Conservation (phyloP, 306 rosid species). For the Pterocarpus macrocarpus region DNA sequence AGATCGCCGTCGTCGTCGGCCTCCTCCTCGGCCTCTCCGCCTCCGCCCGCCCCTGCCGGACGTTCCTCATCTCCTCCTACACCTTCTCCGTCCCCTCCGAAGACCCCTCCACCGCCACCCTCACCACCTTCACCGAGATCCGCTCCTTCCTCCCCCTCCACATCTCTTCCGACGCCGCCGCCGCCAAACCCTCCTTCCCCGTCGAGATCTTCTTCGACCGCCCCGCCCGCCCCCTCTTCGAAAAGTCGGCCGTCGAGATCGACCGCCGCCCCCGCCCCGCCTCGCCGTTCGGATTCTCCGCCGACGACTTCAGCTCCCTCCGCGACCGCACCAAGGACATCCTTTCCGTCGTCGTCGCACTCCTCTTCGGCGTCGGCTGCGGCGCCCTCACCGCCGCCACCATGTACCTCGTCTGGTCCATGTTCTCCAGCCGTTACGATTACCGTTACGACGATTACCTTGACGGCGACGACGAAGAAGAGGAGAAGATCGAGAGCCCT, state of each 20-base stretch:
- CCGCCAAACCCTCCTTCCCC: slow-evolving; percentile 10
- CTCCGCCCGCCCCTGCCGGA: slow-evolving; percentile 69
- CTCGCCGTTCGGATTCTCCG: slow-evolving; percentile 41
- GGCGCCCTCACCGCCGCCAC: slow-evolving; percentile 84
- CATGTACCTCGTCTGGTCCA: slow-evolving; percentile 71
- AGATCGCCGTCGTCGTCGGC: slow-evolving; percentile 16
- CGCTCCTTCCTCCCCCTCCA: slow-evolving; percentile 30
- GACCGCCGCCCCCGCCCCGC: background rate
- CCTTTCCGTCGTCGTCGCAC: slow-evolving; percentile 71
- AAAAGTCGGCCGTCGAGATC: background rate
- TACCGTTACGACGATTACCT: slow-evolving; percentile 29
- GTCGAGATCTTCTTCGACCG: slow-evolving; percentile 35
- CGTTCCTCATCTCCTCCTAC: slow-evolving; percentile 63
- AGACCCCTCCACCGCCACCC: slow-evolving; percentile 43
- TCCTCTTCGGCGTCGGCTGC: slow-evolving; percentile 84
- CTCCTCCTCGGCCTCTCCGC: slow-evolving; percentile 29
- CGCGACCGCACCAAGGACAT: slow-evolving; percentile 83
- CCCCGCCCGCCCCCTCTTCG: background rate
- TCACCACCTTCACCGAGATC: slow-evolving; percentile 57
- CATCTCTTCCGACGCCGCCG: too few relatives aligned
- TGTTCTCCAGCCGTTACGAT: slow-evolving; percentile 58
- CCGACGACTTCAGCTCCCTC: slow-evolving; percentile 70
- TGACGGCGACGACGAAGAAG: slow-evolving; percentile 40
- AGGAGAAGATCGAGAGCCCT: slow-evolving; percentile 46
- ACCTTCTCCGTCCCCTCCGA: slow-evolving; percentile 51